Percentiles rank a stretch among this genome's conserved stretches.
Conservation (phyloP, 192 early-diverging fungal species). For the Dispira simplex region DNA sequence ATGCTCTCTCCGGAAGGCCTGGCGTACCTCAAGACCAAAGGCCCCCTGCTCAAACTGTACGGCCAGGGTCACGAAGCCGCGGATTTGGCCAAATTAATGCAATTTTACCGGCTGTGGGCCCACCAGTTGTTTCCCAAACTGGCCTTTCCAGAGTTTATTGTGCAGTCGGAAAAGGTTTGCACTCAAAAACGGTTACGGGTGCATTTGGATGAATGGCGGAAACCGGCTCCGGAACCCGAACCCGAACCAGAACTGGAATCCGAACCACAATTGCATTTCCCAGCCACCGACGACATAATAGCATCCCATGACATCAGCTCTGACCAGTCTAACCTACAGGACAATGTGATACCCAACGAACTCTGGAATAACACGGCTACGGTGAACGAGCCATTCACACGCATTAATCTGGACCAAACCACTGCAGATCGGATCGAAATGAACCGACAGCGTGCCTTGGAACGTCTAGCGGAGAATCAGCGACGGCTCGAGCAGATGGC, state of each 20-base stretch:
- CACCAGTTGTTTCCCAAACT: conserved; percentile 3
- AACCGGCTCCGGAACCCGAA: not conserved
- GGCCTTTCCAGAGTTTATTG: conserved; percentile 3
- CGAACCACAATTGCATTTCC: not conserved
- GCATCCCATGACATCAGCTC: not conserved
- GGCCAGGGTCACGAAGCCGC: not conserved
- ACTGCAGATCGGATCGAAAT: not conserved
- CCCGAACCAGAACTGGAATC: not conserved
- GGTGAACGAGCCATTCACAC: not conserved
- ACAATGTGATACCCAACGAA: not conserved
- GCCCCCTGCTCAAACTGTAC: not conserved
- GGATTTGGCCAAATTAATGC: conserved; percentile 6
- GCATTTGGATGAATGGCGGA: conserved; percentile 3
- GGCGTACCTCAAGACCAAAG: not conserved
- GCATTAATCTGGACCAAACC: not conserved
- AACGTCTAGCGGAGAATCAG: not conserved
- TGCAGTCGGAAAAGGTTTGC: conserved; percentile 1
- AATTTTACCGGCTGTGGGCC: conserved; percentile 8
- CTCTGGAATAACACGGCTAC: not conserved
- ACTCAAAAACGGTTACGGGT: not conserved
- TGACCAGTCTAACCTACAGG: not conserved
- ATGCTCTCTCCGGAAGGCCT: not conserved
- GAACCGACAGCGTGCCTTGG: conserved; percentile 1
- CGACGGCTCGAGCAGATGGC: not conserved
- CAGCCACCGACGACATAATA: not conserved